Conservation (phyloP, 2,329 filamentous ascomycete species). For the Tolypocladium tundrense region DNA sequence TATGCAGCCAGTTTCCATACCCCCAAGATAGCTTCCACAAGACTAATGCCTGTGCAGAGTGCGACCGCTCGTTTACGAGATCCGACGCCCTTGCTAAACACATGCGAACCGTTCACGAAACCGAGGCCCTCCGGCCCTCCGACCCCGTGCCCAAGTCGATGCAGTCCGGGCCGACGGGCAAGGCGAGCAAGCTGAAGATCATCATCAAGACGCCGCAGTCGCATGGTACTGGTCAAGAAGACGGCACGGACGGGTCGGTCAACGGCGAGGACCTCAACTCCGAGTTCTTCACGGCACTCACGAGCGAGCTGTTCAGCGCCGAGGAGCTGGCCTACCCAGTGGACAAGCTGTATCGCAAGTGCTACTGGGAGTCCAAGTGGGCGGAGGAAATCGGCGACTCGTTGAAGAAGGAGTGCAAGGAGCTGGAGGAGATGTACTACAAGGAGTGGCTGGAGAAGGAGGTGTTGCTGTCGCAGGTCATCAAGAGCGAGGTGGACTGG, state of each 20-base stretch:
- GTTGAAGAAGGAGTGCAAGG: slow-evolving; percentile 54
- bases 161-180: slow-evolving; percentile 35
- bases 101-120: slow-evolving; percentile 97
- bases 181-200: slow-evolving; percentile 48
- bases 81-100: slow-evolving; percentile 96
- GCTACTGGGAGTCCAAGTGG: slow-evolving; percentile 63
- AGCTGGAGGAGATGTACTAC: slow-evolving; percentile 55
- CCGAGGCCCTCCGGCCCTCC: slow-evolving; percentile 76
- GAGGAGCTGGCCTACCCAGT: slow-evolving; percentile 53
- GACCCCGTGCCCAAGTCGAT: slow-evolving; percentile 64
- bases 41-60: slow-evolving; percentile 49
- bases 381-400: slow-evolving; percentile 55
- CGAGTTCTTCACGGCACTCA: slow-evolving; percentile 46
- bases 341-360: slow-evolving; percentile 55
- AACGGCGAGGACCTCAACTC: slow-evolving; percentile 45
- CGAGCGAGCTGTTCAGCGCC: slow-evolving; percentile 50
- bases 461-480: slow-evolving; percentile 62
- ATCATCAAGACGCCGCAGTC: slow-evolving; percentile 52
- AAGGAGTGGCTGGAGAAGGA: slow-evolving; percentile 75
- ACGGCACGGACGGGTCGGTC: slow-evolving; percentile 41
- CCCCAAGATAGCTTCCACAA: neutral
- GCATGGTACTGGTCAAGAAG: slow-evolving; percentile 46
- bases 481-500: slow-evolving; percentile 57
- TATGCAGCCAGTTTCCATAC: slow-evolving; percentile 30
- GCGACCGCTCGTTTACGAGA: slow-evolving; percentile 90